These are phyloP conservation scores for Gymnopilus junonius DNA, from an alignment of 768 basidiomycete species.

Conservation along the genomic window DNA sequence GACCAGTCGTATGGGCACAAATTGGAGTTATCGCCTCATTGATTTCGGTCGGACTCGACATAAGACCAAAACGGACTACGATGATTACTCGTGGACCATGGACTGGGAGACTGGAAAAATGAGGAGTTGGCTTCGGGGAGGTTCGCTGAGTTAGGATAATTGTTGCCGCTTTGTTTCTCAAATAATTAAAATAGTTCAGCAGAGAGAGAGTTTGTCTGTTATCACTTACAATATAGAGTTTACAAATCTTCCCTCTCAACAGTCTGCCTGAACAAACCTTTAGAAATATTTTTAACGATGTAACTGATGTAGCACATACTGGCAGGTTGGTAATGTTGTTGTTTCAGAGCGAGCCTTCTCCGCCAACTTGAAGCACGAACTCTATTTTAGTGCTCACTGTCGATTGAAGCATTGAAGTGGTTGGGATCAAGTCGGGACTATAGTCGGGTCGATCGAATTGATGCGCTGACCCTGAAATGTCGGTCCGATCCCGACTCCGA, in stretches of 20 bases:
- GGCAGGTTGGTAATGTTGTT: too few relatives aligned
- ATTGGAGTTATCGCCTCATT: conserved; percentile 42
- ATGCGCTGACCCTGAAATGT: neutral
- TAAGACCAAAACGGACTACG: neutral
- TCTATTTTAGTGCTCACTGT: neutral
- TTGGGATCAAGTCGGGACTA: neutral
- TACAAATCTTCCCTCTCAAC: too few relatives aligned
- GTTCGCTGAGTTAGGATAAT: neutral
- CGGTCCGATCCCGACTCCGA: neutral
- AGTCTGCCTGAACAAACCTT: too few relatives aligned
- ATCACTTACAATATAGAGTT: too few relatives aligned
- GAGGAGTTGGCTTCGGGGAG: neutral
- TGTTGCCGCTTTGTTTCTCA: too few relatives aligned
- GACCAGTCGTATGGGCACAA: neutral
- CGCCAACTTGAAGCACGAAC: neutral
- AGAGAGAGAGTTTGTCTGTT: too few relatives aligned
- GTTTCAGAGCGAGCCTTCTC: too few relatives aligned
- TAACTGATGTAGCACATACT: too few relatives aligned
- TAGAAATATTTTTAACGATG: too few relatives aligned
- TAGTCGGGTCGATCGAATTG: neutral
- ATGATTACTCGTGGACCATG: conserved; percentile 1
- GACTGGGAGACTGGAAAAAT: conserved; percentile 1
- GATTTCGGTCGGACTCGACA: conserved; percentile 38
- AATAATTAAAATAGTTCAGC: too few relatives aligned
- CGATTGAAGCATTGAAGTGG: neutral